phyloP scores from a whole-genome alignment of 2,329 filamentous ascomycete genomes.

The Pyrenophora teres region DNA sequence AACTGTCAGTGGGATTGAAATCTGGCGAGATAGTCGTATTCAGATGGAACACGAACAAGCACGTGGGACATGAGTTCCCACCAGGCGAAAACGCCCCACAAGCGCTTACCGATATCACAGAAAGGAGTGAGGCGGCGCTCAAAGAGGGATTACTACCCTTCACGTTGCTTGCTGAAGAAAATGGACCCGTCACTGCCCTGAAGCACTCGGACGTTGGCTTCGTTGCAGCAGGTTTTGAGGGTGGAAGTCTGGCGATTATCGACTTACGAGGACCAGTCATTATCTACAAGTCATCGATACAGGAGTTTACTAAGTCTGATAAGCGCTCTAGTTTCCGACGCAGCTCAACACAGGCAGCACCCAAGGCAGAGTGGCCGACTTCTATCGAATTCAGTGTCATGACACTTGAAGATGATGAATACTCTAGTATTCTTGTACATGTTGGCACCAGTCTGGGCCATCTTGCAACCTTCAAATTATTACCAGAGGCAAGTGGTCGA shows the following conservation, averaged over 20 bases:
- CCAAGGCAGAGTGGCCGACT: slow-evolving; percentile 73
- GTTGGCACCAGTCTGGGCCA: slow-evolving; percentile 86
- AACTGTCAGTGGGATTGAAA: slow-evolving; percentile 79
- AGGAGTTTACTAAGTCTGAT: slow-evolving; percentile 75
- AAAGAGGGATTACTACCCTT: slow-evolving; percentile 82
- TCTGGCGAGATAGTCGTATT: slow-evolving; percentile 88
- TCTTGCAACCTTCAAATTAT: slow-evolving; percentile 85
- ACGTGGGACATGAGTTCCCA: slow-evolving; percentile 67
- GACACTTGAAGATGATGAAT: slow-evolving; percentile 90
- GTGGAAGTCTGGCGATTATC: slow-evolving; percentile 78
- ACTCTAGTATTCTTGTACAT: slow-evolving; percentile 91
- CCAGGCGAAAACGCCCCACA: slow-evolving; percentile 53
- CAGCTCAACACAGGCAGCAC: slow-evolving; percentile 55
- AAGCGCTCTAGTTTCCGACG: slow-evolving; percentile 74
- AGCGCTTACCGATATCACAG: slow-evolving; percentile 72
- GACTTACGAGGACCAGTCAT: slow-evolving; percentile 86
- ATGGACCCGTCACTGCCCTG: slow-evolving; percentile 77
- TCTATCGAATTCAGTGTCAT: slow-evolving; percentile 86
- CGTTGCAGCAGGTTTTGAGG: slow-evolving; percentile 82
- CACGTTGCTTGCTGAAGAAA: slow-evolving; percentile 79
- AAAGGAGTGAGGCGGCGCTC: slow-evolving; percentile 71
- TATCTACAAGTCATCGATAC: slow-evolving; percentile 74
- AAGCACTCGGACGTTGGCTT: slow-evolving; percentile 94
- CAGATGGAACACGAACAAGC: slow-evolving; percentile 81
- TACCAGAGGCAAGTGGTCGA: slow-evolving; percentile 70